These are phyloP conservation scores for Rhodotorula sp. DNA, from an alignment of 1,284 basidiomycete genomes.

Conservation along the genomic window DNA sequence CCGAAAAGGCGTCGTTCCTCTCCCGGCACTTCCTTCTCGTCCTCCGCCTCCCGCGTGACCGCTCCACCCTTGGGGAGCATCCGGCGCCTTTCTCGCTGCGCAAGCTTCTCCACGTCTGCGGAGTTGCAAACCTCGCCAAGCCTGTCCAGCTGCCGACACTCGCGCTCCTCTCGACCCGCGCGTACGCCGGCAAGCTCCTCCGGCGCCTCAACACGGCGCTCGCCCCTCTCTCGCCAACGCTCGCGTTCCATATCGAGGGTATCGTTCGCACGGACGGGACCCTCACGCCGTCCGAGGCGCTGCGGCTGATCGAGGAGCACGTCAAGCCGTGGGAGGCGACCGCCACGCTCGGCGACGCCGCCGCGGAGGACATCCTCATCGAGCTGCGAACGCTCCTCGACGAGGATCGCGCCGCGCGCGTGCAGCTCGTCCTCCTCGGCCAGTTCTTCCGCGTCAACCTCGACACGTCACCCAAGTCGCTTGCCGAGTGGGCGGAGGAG, in stretches of 20 bases:
- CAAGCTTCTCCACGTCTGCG: neutral
- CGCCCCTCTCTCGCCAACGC: conserved; percentile 1
- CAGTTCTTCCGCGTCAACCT: neutral
- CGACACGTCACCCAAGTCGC: neutral
- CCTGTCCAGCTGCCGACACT: neutral
- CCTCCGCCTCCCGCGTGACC: neutral
- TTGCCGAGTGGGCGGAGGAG: neutral
- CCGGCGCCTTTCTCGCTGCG: neutral
- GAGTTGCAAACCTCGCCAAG: neutral
- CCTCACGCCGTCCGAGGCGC: conserved; percentile 8
- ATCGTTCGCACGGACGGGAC: conserved; percentile 17
- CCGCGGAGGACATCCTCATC: conserved; percentile 20
- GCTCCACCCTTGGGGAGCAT: neutral
- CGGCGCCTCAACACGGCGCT: neutral
- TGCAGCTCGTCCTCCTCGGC: neutral
- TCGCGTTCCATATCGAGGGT: conserved; percentile 23
- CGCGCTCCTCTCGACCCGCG: neutral
- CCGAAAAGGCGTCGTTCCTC: conserved; percentile 5
- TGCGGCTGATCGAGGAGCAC: conserved; percentile 1
- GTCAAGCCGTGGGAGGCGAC: conserved; percentile 7
- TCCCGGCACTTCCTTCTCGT: conserved; percentile 9
- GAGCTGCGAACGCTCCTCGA: conserved; percentile 20
- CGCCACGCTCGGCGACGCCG: conserved; percentile 1
- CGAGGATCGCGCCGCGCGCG: conserved; percentile 8
- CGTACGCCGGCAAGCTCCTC: neutral